phyloP scores from a whole-genome alignment of 1,284 basidiomycete species.

The Coniferiporia sulphurascens region DNA sequence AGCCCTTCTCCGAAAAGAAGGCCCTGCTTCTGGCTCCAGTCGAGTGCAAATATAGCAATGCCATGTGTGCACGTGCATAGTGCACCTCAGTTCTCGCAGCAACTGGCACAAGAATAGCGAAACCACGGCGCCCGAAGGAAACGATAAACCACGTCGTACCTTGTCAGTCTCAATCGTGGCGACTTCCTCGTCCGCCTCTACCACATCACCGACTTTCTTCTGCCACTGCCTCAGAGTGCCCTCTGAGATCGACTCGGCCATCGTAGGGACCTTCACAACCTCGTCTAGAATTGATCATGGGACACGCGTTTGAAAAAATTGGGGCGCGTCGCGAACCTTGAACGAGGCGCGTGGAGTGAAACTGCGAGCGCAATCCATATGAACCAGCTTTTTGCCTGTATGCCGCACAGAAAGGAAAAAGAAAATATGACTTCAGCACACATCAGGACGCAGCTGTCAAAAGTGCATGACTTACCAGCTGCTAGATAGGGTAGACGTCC shows the following conservation, averaged over 20 bases:
- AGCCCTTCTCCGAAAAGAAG: no score
- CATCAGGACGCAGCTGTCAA: conserved; percentile 1
- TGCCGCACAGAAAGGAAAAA: neutral
- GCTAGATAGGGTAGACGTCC: conserved; percentile 36
- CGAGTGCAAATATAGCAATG: no score
- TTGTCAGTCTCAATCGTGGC: conserved; percentile 99
- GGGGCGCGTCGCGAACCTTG: conserved; percentile 44
- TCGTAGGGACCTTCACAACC: conserved; percentile 95
- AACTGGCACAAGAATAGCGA: conserved; percentile 9
- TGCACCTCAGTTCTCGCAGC: neutral
- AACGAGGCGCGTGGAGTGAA: conserved; percentile 64
- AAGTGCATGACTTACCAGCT: conserved; percentile 43
- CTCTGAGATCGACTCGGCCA: conserved; percentile 99
- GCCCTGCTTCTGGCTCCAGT: no score
- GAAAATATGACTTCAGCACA: conserved; percentile 1
- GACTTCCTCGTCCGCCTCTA: conserved; percentile 92
- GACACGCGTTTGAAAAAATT: conserved; percentile 6
- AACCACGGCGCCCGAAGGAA: conserved; percentile 5
- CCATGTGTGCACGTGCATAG: no score
- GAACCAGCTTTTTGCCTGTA: conserved; percentile 43
- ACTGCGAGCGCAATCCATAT: conserved; percentile 50
- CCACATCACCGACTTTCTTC: conserved; percentile 91
- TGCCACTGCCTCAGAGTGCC: conserved; percentile 95
- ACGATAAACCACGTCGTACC: conserved; percentile 41
- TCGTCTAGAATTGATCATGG: conserved; percentile 48